Evolutionary conservation across 345 rosid species (phyloP).

Genomic region (Citrus maxima): DNA sequence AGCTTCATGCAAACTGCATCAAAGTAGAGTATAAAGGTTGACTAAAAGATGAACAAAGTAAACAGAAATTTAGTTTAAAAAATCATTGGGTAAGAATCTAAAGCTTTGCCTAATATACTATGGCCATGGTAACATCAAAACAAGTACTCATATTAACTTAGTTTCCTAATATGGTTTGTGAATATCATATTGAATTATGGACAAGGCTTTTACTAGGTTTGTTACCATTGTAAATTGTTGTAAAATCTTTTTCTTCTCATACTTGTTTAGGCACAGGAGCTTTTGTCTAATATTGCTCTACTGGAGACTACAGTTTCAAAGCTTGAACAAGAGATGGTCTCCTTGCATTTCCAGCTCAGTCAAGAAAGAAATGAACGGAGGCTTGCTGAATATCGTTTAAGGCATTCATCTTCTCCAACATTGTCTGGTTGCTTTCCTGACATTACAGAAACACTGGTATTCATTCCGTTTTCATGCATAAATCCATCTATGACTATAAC

Average conservation of each 20-base stretch:
- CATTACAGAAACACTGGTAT: conserved; percentile 24
- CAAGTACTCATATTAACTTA: neutral
- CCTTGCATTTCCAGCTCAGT: conserved; percentile 87
- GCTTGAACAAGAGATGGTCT: conserved; percentile 78
- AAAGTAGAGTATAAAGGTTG: neutral
- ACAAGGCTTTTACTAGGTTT: conserved; percentile 1
- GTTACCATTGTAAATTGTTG: conserved; percentile 21
- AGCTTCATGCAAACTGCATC: neutral
- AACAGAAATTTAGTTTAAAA: neutral
- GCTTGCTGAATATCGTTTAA: conserved; percentile 73
- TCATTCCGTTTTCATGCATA: neutral
- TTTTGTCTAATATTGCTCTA: conserved; percentile 56
- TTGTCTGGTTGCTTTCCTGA: conserved; percentile 32
- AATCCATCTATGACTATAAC: conserved; percentile 1
- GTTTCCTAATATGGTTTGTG: neutral
- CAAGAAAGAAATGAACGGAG: conserved; percentile 88
- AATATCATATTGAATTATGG: neutral
- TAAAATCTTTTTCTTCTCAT: conserved; percentile 12
- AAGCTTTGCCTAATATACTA: neutral
- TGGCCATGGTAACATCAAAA: neutral
- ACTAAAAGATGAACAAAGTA: neutral
- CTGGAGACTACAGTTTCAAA: conserved; percentile 66
- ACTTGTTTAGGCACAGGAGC: conserved; percentile 63
- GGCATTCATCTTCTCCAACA: conserved; percentile 52
- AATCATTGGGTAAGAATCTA: neutral